Conservation (phyloP, 768 basidiomycete species). For the Collybia sordida region DNA sequence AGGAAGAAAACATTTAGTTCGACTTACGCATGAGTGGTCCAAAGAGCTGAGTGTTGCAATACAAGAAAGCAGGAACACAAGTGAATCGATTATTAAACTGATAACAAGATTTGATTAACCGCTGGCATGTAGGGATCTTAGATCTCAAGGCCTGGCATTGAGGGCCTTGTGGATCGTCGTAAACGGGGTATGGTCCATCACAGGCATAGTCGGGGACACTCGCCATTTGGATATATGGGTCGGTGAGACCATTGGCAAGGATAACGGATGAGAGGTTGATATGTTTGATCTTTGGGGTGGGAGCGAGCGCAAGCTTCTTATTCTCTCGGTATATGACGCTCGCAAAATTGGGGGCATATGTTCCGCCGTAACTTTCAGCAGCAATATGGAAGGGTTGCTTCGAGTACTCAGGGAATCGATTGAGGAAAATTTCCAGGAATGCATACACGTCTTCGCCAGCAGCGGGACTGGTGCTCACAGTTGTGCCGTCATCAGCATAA, state of each 20-base stretch:
- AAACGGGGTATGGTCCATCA: slow-evolving; percentile 80
- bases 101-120: slow-evolving; percentile 73
- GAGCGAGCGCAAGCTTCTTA: slow-evolving; percentile 46
- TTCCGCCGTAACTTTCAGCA: slow-evolving; percentile 78
- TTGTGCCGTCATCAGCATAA: slow-evolving; percentile 73
- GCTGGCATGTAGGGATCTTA: slow-evolving; percentile 75
- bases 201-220: slow-evolving; percentile 83
- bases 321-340: slow-evolving; percentile 80
- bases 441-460: slow-evolving; percentile 91
- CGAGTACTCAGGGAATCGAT: slow-evolving; percentile 74
- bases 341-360: slow-evolving; percentile 85
- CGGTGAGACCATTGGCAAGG: slow-evolving; percentile 86
- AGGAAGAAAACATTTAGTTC: not conserved
- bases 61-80: slow-evolving; percentile 73
- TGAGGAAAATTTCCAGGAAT: slow-evolving; percentile 79
- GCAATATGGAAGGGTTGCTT: slow-evolving; percentile 73
- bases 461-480: slow-evolving; percentile 77
- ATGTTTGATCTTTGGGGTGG: slow-evolving; percentile 50
- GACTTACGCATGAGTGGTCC: slow-evolving; percentile 68
- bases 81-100: slow-evolving; percentile 55
- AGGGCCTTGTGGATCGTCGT: slow-evolving; percentile 64
- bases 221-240: slow-evolving; percentile 80
- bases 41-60: slow-evolving; percentile 77
- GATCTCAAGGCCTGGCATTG: slow-evolving; percentile 61
- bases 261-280: slow-evolving; percentile 85